These are phyloP conservation scores for Malbranchea zuffiana DNA, from an alignment of 2,329 filamentous ascomycete genomes.

Conservation along the genomic window DNA sequence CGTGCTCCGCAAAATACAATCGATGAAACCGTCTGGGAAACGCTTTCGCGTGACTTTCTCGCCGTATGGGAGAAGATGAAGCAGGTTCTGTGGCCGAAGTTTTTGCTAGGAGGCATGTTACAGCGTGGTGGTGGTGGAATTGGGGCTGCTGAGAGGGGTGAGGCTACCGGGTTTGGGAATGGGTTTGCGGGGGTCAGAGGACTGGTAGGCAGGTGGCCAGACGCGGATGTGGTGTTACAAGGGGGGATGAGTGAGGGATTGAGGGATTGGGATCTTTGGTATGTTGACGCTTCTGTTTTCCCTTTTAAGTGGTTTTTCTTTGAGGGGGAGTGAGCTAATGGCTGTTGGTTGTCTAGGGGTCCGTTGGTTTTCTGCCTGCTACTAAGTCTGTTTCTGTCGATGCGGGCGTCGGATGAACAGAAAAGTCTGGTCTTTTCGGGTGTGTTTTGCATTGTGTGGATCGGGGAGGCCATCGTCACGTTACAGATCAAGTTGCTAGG, in stretches of 20 bases:
- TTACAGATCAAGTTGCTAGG: conserved; percentile 93
- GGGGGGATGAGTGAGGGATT: conserved; percentile 76
- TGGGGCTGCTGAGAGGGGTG: conserved; percentile 47
- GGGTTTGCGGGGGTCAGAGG: conserved; percentile 41
- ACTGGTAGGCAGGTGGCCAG: conserved; percentile 54
- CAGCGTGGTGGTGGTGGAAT: conserved; percentile 44
- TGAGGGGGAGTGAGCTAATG: conserved; percentile 7
- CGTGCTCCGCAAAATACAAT: conserved; percentile 84
- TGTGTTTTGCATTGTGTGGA: conserved; percentile 93
- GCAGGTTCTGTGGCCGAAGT: conserved; percentile 92
- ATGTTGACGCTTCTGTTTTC: conserved; percentile 17
- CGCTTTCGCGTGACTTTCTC: conserved; percentile 78
- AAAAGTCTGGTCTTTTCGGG: conserved; percentile 86
- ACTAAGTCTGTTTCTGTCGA: conserved; percentile 75
- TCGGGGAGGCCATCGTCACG: conserved; percentile 94
- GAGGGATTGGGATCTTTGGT: conserved; percentile 94
- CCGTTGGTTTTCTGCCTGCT: conserved; percentile 88
- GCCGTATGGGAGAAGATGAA: conserved; percentile 98
- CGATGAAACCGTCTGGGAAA: conserved; percentile 95
- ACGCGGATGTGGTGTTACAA: conserved; percentile 55
- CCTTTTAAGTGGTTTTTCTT: neutral
- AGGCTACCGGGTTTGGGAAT: conserved; percentile 33
- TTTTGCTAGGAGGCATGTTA: conserved; percentile 64
- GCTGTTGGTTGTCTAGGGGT: conserved; percentile 48
- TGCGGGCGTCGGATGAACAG: conserved; percentile 68